These are phyloP conservation scores for Gloeophyllum trabeum DNA, from an alignment of 768 basidiomycete species.

Conservation along the genomic window DNA sequence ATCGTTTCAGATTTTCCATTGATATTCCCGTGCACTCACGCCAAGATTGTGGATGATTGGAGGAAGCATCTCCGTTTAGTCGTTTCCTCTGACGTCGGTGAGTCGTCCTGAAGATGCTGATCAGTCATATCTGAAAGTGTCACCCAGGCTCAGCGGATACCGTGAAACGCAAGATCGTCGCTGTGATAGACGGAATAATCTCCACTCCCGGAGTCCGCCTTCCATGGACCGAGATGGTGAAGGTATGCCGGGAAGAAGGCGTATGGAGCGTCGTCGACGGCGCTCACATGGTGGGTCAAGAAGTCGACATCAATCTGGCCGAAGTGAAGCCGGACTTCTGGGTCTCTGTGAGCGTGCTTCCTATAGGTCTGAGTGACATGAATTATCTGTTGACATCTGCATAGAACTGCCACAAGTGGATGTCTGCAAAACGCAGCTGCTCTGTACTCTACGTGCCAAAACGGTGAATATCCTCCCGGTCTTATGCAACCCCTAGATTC, in stretches of 20 bases:
- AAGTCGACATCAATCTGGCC: constrained; percentile 46
- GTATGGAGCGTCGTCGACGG: constrained; percentile 67
- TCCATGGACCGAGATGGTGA: constrained; percentile 65
- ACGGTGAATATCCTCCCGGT: constrained; percentile 24
- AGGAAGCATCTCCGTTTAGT: constrained; percentile 19
- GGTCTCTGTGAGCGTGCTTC: constrained; percentile 44
- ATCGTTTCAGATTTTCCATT: constrained; percentile 35
- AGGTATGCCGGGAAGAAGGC: constrained; percentile 50
- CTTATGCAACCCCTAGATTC: no score
- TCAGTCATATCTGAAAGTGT: no score
- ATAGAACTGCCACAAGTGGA: constrained; percentile 84
- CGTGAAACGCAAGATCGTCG: constrained; percentile 54
- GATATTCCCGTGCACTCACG: constrained; percentile 45
- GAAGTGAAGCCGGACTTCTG: constrained; percentile 61
- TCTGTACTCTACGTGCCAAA: constrained; percentile 68
- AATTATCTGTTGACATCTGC: background rate
- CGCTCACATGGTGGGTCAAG: constrained; percentile 71
- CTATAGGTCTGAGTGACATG: background rate
- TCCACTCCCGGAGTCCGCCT: constrained; percentile 49
- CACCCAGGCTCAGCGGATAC: no score
- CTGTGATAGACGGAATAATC: constrained; percentile 58
- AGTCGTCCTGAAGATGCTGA: no score
- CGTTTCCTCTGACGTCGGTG: no score
- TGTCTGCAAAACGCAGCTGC: constrained; percentile 55
- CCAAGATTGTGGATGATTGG: constrained; percentile 41